Evolutionary conservation across 2,329 filamentous ascomycete genomes (phyloP).

Genomic region (Ceratocystis smalleyi): DNA sequence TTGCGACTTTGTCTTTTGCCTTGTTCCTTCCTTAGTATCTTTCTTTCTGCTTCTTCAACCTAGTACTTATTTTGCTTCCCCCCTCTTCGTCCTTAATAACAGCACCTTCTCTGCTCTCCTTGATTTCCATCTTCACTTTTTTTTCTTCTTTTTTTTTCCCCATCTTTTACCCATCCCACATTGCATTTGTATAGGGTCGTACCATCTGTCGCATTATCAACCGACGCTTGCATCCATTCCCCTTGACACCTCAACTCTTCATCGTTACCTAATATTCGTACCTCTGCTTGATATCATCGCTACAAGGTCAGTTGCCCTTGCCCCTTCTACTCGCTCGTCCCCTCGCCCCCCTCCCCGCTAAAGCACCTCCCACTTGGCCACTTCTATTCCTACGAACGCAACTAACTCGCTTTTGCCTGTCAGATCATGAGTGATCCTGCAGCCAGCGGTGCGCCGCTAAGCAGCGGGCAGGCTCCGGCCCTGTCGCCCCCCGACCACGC

Average conservation of each 20-base stretch:
- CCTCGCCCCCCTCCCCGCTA: no score
- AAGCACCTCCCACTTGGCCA: background rate
- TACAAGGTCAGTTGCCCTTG: background rate
- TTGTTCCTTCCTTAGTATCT: background rate
- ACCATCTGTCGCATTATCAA: no score
- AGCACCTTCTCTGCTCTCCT: background rate
- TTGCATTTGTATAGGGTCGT: no score
- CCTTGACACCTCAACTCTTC: background rate
- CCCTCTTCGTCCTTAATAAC: background rate
- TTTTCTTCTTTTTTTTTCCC: background rate
- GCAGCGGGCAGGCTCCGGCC: background rate
- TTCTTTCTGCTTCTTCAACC: background rate
- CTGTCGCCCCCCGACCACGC: slow-evolving; percentile 1
- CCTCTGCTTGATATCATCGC: background rate
- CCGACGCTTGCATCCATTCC: background rate
- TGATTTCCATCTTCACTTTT: background rate
- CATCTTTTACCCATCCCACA: background rate
- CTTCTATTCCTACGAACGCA: background rate
- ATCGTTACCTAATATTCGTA: background rate
- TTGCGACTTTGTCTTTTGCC: background rate
- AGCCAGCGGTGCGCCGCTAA: slow-evolving; percentile 8
- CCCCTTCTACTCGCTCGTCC: background rate
- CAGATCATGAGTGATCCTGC: slow-evolving; percentile 9
- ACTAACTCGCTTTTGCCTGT: background rate
- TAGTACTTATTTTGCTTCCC: background rate